phyloP scores from a whole-genome alignment of 2,329 filamentous ascomycete species.

The Alternaria ventricosa region DNA sequence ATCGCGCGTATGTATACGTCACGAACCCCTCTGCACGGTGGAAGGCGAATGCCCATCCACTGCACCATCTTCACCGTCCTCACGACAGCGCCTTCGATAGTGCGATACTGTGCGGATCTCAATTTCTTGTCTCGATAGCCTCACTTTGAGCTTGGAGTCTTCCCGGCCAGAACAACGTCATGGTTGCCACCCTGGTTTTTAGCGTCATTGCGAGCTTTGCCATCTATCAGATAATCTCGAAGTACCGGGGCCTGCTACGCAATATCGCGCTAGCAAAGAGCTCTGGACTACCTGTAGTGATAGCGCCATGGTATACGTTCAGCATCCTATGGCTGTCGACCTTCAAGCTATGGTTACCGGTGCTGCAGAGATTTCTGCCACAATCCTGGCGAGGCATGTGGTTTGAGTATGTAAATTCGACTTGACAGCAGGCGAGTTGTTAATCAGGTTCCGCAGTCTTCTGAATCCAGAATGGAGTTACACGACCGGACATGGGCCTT shows the following conservation, averaged over 20 bases:
- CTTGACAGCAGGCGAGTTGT: background rate
- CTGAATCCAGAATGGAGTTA: conserved; percentile 68
- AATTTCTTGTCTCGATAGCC: background rate
- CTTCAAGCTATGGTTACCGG: conserved; percentile 60
- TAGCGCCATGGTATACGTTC: conserved; percentile 55
- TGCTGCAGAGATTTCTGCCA: conserved; percentile 62
- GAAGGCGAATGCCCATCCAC: conserved; percentile 10
- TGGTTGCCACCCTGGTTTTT: conserved; percentile 35
- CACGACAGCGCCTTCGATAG: background rate
- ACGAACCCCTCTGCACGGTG: conserved; percentile 13
- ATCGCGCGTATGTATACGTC: conserved; percentile 28
- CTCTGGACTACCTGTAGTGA: conserved; percentile 55
- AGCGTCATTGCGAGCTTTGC: conserved; percentile 37
- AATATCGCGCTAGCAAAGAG: conserved; percentile 55
- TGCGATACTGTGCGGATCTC: background rate
- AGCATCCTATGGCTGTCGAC: conserved; percentile 64
- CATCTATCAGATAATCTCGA: conserved; percentile 39
- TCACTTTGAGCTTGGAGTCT: background rate
- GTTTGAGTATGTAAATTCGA: conserved; percentile 61
- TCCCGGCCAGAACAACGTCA: conserved; percentile 13
- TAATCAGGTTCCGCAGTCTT: conserved; percentile 49
- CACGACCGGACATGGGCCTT: conserved; percentile 63
- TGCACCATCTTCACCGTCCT: background rate
- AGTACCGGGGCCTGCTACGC: conserved; percentile 46
- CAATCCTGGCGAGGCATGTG: conserved; percentile 63